phyloP scores from a whole-genome alignment of 257 asterid species.

The Solanum megistacrolobum region DNA sequence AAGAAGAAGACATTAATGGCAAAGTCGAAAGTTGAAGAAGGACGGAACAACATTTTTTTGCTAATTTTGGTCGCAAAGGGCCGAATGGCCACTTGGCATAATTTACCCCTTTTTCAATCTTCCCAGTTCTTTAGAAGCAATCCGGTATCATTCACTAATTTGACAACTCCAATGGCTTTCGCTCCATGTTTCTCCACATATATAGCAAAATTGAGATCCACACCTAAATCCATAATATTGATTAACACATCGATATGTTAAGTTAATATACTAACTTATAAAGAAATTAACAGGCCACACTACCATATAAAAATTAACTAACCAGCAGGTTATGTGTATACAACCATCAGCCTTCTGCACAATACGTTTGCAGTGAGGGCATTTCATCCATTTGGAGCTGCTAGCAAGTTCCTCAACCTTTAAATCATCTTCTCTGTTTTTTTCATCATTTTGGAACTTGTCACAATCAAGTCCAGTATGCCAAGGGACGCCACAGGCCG shows the following conservation, averaged over 20 bases:
- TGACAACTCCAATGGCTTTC: constrained; percentile 6
- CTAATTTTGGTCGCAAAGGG: too few species aligned
- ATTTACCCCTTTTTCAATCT: not conserved
- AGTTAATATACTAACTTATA: not conserved
- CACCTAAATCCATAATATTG: not conserved
- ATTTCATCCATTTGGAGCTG: not conserved
- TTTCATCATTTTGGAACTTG: not conserved
- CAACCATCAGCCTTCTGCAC: constrained; percentile 4
- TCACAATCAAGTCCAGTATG: not conserved
- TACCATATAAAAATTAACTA: not conserved
- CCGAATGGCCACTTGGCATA: too few species aligned
- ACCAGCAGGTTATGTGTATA: constrained; percentile 3
- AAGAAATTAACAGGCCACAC: not conserved
- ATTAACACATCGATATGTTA: too few species aligned
- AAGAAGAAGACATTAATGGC: too few species aligned
- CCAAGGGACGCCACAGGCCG: not conserved
- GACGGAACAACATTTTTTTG: too few species aligned
- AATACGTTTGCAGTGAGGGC: not conserved
- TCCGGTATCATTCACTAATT: not conserved
- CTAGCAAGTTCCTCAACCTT: not conserved
- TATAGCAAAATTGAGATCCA: constrained; percentile 1
- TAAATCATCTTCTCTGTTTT: not conserved
- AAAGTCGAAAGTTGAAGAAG: too few species aligned
- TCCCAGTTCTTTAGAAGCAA: not conserved
- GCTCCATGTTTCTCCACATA: constrained; percentile 4